Evolutionary conservation across 1,139 yeast genomes (phyloP).

Genomic region (Debaryomyces singareniensis): DNA sequence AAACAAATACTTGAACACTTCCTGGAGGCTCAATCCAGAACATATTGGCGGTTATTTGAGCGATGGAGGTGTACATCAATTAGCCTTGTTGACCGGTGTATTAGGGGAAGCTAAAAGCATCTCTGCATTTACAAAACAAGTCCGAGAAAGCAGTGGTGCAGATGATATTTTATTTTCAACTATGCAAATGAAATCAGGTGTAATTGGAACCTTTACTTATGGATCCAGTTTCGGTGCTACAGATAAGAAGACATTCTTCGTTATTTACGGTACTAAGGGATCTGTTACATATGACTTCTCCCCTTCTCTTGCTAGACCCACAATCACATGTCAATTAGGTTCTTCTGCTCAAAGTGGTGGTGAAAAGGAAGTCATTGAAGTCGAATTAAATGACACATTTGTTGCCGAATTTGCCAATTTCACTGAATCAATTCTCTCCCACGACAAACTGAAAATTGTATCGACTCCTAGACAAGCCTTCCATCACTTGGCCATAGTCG

Average conservation of each 20-base stretch:
- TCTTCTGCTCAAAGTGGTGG: constrained; percentile 38
- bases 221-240: constrained; percentile 89
- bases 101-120: constrained; percentile 67
- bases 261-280: constrained; percentile 74
- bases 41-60: constrained; percentile 88
- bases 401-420: constrained; percentile 68
- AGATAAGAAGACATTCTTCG: constrained; percentile 58
- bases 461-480: constrained; percentile 71
- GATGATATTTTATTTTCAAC: constrained; percentile 76
- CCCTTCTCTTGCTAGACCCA: constrained; percentile 42
- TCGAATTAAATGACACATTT: constrained; percentile 48
- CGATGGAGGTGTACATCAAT: constrained; percentile 95
- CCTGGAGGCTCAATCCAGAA: constrained; percentile 86
- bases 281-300: constrained; percentile 60
- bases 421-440: constrained; percentile 57
- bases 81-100: constrained; percentile 79
- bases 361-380: constrained; percentile 41
- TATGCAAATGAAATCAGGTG: constrained; percentile 53
- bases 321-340: constrained; percentile 42
- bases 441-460: constrained; percentile 53
- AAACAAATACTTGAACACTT: constrained; percentile 60
- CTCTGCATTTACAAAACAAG: constrained; percentile 69
- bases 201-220: constrained; percentile 82
- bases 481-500: constrained; percentile 88
- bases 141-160: constrained; percentile 68